Evolutionary conservation across 352 stramenopile species (phyloP).

Genomic region (Phytopythium kandeliae): DNA sequence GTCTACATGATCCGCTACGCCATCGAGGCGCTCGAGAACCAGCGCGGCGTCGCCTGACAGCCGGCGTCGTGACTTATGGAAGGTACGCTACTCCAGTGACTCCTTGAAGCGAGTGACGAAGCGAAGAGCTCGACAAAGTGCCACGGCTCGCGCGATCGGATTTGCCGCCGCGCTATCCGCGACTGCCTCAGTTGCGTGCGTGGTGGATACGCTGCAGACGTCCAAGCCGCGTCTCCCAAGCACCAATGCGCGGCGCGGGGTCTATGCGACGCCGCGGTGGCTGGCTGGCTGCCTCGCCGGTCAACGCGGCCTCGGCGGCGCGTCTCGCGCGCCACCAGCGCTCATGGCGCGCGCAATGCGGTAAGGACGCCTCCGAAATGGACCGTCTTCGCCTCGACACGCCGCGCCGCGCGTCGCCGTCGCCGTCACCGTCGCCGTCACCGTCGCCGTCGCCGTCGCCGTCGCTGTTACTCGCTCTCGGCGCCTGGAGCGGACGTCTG

Average conservation of each 20-base stretch:
- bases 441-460: too few species aligned
- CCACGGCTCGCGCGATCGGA: too few species aligned
- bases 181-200: too few species aligned
- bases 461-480: neutral
- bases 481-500: too few species aligned
- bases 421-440: neutral
- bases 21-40: conserved; percentile 79
- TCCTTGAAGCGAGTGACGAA: too few species aligned
- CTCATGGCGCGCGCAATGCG: neutral
- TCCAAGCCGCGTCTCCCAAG: neutral
- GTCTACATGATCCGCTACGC: conserved; percentile 83
- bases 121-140: too few species aligned
- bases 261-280: conserved; percentile 4
- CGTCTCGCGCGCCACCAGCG: neutral
- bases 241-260: neutral
- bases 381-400: conserved; percentile 1
- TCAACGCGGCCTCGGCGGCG: too few species aligned
- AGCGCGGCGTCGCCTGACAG: conserved; percentile 8
- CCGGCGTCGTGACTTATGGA: too few species aligned
- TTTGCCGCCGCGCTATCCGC: too few species aligned
- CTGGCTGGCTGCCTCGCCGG: too few species aligned
- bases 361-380: neutral
- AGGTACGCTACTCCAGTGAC: too few species aligned
- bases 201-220: neutral
- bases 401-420: neutral